Conservation (phyloP, 2,329 filamentous ascomycete species). For the Lecanicillium sp. region DNA sequence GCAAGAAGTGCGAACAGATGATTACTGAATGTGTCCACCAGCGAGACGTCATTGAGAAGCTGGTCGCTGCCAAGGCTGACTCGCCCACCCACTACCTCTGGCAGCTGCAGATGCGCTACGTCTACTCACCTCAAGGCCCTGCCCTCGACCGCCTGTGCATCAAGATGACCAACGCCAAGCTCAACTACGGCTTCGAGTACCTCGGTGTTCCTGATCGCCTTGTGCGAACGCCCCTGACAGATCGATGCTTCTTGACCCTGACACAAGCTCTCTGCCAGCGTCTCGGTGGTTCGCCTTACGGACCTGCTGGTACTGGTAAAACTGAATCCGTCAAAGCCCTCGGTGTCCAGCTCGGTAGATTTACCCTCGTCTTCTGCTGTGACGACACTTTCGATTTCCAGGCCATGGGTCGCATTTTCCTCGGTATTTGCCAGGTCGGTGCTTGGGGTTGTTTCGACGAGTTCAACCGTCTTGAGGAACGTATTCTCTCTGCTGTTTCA, state of each 20-base stretch:
- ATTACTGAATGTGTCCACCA: conserved; percentile 99
- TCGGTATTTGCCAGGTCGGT: conserved; percentile 97
- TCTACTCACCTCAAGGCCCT: conserved; percentile 78
- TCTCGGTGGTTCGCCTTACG: conserved; percentile 93
- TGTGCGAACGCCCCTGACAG: conserved; percentile 92
- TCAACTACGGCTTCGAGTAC: conserved; percentile 97
- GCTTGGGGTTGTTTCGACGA: conserved; percentile 99
- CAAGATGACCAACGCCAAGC: conserved; percentile 92
- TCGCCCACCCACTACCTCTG: conserved; percentile 80
- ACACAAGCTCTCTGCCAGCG: conserved; percentile 93
- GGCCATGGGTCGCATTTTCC: conserved; percentile 98
- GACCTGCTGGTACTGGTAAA: conserved; percentile 95
- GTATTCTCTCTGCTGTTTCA: conserved; percentile 94
- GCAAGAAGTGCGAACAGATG: conserved; percentile 96
- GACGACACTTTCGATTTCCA: conserved; percentile 99
- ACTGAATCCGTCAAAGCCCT: conserved; percentile 98
- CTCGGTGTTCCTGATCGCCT: conserved; percentile 93
- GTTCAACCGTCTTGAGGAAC: conserved; percentile 97
- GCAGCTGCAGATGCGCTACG: conserved; percentile 95
- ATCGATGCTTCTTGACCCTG: conserved; percentile 95
- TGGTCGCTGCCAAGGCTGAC: conserved; percentile 68
- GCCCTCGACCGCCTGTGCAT: conserved; percentile 77
- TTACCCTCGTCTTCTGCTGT: conserved; percentile 98
- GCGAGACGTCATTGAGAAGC: conserved; percentile 83
- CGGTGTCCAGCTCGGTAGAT: conserved; percentile 91